Base-by-base conservation (phyloP, 495 filamentous ascomycete genomes). In the Penicillium paxilli region DNA sequence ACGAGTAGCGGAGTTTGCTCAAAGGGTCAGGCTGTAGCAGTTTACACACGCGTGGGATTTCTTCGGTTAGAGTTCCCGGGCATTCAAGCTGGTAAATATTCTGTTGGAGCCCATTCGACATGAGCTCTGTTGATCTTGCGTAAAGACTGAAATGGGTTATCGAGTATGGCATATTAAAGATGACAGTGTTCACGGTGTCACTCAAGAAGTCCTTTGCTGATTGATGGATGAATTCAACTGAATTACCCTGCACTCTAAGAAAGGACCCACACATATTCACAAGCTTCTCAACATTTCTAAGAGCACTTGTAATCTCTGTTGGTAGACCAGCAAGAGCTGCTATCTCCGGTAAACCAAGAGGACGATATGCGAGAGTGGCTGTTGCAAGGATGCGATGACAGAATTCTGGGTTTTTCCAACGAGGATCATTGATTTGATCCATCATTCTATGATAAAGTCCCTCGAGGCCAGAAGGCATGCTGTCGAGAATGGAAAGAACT, bases 171-270 rank as follows among this genome's bases (percentile, higher is more conserved):
- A n/a, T n/a, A n/a, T n/a, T n/a, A n/a, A n/a, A n/a, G n/a, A n/a
- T n/a, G n/a, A n/a, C n/a, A n/a, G n/a, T n/a, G n/a, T n/a, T n/a
- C n/a, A n/a, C n/a, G n/a, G n/a, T n/a, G 11, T 35, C 11, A 4
- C 44, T 17, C 5, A 77, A 44, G 48, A 57, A 76, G 38, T 77
- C 73, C 37, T 70, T 72, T 1, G 64, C 75, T 0, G 75, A 78
- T 47, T 74, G 71, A 58, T 78, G 71, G 12, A 78, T 46, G 33
- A 77, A 67, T 25, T 55, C 71, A 28, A 78, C 47, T 0, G 38
- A 54, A n/a, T 59, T 16, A 0, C 69, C 49, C 8, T 57, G 62
- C 26, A 73, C 35, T 2, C 56, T 54, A 5, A 65, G 51, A 42
- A 62, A 64, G 9, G 58, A 67, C 21, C 54, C 49, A 46, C 58